Conservation (phyloP, 1,139 yeast species). For the Candida sp. region DNA sequence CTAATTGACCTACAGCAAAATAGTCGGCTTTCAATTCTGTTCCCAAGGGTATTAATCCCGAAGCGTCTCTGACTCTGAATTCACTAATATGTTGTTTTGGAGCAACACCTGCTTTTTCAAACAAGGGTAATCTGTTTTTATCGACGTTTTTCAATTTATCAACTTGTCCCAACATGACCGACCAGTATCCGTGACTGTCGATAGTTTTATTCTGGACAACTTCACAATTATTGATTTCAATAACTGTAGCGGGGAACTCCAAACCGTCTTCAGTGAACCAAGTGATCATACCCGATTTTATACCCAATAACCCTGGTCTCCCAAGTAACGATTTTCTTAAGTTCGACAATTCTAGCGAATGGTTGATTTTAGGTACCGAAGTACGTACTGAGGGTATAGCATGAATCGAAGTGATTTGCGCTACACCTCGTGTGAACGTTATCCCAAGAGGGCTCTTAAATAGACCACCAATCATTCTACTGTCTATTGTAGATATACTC, state of each 20-base stretch:
- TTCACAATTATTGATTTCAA: conserved; percentile 87
- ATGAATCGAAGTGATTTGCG: conserved; percentile 51
- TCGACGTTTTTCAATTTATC: conserved; percentile 63
- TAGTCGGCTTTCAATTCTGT: conserved; percentile 79
- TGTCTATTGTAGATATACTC: no score
- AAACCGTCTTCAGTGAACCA: conserved; percentile 71
- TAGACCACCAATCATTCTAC: not conserved
- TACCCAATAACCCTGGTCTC: conserved; percentile 82
- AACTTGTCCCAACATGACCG: conserved; percentile 89
- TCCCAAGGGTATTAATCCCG: conserved; percentile 74
- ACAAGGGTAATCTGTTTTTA: conserved; percentile 71
- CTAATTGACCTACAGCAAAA: conserved; percentile 78
- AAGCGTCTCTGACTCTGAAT: conserved; percentile 67
- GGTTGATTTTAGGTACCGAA: conserved; percentile 42
- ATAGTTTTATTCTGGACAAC: conserved; percentile 71
- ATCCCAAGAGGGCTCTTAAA: conserved; percentile 1
- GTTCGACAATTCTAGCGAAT: conserved; percentile 56
- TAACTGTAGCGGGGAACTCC: conserved; percentile 74
- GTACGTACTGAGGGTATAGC: conserved; percentile 49
- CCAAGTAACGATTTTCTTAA: conserved; percentile 63
- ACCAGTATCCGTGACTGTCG: conserved; percentile 72
- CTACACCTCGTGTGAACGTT: conserved; percentile 31
- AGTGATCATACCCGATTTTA: conserved; percentile 88
- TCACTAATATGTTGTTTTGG: conserved; percentile 78
- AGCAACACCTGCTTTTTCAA: conserved; percentile 74